These are phyloP conservation scores for Teunomyces tritomae DNA, from an alignment of 805 yeast genomes.

Conservation along the genomic window DNA sequence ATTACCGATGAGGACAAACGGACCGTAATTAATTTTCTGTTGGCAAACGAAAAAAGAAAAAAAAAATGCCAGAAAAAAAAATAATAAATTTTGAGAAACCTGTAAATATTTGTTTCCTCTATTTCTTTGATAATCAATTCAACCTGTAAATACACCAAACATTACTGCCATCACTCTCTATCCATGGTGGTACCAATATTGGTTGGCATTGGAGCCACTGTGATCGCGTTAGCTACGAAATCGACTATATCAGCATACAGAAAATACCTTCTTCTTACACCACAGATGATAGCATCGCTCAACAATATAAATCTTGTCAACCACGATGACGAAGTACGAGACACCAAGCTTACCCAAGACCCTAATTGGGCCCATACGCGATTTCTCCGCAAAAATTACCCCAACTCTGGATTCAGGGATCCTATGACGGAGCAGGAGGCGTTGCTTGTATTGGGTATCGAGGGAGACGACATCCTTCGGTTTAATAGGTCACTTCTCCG, in stretches of 20 bases:
- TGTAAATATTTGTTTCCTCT: not conserved
- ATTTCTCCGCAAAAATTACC: conserved; percentile 17
- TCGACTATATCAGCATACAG: conserved; percentile 27
- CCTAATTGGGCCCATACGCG: conserved; percentile 12
- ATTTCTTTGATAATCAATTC: not conserved
- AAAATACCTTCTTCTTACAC: conserved; percentile 29
- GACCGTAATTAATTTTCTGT: not conserved
- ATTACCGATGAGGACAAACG: not conserved
- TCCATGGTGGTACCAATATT: conserved; percentile 45
- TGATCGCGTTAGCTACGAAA: conserved; percentile 46
- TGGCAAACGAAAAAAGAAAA: not conserved
- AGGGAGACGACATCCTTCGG: conserved; percentile 34
- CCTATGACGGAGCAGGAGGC: conserved; percentile 47
- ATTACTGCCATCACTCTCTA: not conserved
- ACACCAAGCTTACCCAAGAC: conserved; percentile 5
- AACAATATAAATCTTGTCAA: conserved; percentile 23
- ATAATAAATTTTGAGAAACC: not conserved
- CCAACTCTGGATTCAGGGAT: conserved; percentile 27
- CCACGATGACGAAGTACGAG: conserved; percentile 4
- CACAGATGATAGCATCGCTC: conserved; percentile 35
- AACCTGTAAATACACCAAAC: not conserved
- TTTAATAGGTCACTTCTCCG: conserved; percentile 25
- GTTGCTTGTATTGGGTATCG: conserved; percentile 37
- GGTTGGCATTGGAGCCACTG: conserved; percentile 53
- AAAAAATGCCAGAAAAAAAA: not conserved